Percentiles rank a stretch among this genome's conserved stretches.
Evolutionary conservation across 2,329 filamentous ascomycete genomes (phyloP).

Genomic region (Talaromyces sp.): DNA sequence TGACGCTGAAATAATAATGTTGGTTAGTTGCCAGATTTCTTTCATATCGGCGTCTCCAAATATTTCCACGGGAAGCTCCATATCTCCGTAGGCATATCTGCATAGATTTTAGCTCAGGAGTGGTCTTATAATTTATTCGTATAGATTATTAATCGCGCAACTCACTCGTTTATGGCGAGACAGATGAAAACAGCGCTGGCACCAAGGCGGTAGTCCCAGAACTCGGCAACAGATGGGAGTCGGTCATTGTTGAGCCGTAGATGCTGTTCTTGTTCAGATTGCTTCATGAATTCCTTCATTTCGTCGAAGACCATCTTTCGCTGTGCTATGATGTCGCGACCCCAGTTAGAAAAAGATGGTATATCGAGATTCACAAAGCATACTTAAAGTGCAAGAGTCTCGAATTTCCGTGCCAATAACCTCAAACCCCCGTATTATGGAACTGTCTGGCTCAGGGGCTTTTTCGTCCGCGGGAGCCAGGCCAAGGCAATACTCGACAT

Average conservation of each 20-base stretch:
- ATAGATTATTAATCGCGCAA: not conserved
- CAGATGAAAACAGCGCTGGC: slow-evolving; percentile 4
- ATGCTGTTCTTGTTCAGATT: slow-evolving; percentile 1
- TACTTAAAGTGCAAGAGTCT: not conserved
- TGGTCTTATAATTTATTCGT: not conserved
- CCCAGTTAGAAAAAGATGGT: not conserved
- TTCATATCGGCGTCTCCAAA: slow-evolving; percentile 2
- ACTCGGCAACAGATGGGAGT: not conserved
- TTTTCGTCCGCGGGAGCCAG: not conserved
- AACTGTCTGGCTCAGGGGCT: not conserved
- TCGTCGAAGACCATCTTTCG: slow-evolving; percentile 2
- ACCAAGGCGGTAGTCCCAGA: slow-evolving; percentile 2
- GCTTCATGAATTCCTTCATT: slow-evolving; percentile 4
- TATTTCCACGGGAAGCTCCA: not conserved
- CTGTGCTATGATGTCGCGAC: not conserved
- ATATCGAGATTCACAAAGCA: not conserved
- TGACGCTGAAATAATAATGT: slow-evolving; percentile 4
- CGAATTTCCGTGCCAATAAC: not conserved
- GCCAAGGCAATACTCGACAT: slow-evolving; percentile 2
- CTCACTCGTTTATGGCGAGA: slow-evolving; percentile 4
- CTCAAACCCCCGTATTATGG: not conserved
- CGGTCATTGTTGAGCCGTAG: not conserved
- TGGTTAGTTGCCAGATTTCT: slow-evolving; percentile 5
- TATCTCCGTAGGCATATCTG: not conserved
- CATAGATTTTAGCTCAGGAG: not conserved